These are phyloP conservation scores for Pilatotrama ljubarskyi DNA, from an alignment of 768 basidiomycete genomes.

Conservation along the genomic window DNA sequence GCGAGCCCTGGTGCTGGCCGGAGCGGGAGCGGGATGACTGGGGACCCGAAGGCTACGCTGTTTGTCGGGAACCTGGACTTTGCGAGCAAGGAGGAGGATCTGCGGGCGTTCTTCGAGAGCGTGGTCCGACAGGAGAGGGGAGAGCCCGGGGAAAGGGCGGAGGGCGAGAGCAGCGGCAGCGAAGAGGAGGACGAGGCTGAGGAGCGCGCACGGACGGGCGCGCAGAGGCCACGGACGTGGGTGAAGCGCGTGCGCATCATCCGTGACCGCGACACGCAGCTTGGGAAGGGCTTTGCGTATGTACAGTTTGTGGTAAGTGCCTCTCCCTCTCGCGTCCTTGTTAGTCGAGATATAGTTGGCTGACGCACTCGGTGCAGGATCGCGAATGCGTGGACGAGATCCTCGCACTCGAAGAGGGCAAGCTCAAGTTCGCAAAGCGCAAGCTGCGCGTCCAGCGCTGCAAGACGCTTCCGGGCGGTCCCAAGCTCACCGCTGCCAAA, in stretches of 20 bases:
- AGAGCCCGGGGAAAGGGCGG: conserved; percentile 39
- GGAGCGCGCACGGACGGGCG: conserved; percentile 25
- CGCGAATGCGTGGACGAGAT: conserved; percentile 91
- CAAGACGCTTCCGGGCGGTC: conserved; percentile 61
- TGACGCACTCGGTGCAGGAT: conserved; percentile 52
- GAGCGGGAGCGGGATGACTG: conserved; percentile 28
- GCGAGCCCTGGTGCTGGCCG: conserved; percentile 26
- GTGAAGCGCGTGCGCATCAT: conserved; percentile 86
- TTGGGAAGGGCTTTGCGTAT: conserved; percentile 96
- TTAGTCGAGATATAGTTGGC: background rate
- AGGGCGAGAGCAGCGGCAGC: conserved; percentile 30
- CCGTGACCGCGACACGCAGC: conserved; percentile 85
- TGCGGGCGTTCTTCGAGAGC: conserved; percentile 84
- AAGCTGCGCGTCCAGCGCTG: conserved; percentile 90
- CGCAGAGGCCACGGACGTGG: conserved; percentile 51
- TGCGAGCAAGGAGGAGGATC: conserved; percentile 85
- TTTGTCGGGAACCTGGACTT: conserved; percentile 96
- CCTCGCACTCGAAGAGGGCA: conserved; percentile 71
- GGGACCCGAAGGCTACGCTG: conserved; percentile 78
- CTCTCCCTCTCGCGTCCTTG: background rate
- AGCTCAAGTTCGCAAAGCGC: conserved; percentile 91
- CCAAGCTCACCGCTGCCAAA: conserved; percentile 31
- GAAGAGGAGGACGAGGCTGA: conserved; percentile 31
- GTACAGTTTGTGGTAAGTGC: conserved; percentile 78
- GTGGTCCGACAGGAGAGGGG: conserved; percentile 73